Evolutionary conservation across 2,329 filamentous ascomycete genomes (phyloP).

Genomic region (Claviceps sp.): DNA sequence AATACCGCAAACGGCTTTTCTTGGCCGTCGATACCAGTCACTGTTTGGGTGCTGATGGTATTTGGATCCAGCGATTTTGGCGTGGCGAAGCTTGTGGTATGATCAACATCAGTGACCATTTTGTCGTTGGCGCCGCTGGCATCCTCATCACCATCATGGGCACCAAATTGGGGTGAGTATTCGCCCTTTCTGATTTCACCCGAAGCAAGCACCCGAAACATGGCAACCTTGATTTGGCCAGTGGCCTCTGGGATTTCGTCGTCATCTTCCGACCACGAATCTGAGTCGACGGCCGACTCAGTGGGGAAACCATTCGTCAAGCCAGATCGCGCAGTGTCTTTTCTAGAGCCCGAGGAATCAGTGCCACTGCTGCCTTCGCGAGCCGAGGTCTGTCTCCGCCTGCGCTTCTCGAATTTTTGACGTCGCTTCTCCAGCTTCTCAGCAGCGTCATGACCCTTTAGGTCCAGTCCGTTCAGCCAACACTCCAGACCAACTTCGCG

Average conservation of each 20-base stretch:
- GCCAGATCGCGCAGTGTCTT: conserved; percentile 65
- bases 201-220: conserved; percentile 88
- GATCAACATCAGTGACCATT: conserved; percentile 74
- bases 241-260: conserved; percentile 88
- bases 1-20: conserved; percentile 95
- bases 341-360: conserved; percentile 23
- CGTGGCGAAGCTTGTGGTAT: conserved; percentile 95
- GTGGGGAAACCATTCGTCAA: conserved; percentile 62
- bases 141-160: conserved; percentile 85
- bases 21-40: conserved; percentile 93
- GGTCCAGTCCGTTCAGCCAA: conserved; percentile 90
- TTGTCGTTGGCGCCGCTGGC: conserved; percentile 38
- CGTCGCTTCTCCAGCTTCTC: conserved; percentile 82
- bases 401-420: conserved; percentile 60
- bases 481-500: conserved; percentile 90
- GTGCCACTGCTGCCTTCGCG: conserved; percentile 21
- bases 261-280: conserved; percentile 64
- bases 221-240: conserved; percentile 93
- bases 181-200: conserved; percentile 97
- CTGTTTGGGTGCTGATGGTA: conserved; percentile 95
- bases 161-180: conserved; percentile 94
- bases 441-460: conserved; percentile 84
- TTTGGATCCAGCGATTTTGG: conserved; percentile 93
- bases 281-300: conserved; percentile 54
- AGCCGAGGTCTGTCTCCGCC: conserved; percentile 45